Evolutionary conservation across 2,329 filamentous ascomycete species (phyloP), one percentile per base, ranked within the genome.

Genomic region (Aureobasidium mangrovei): DNA sequence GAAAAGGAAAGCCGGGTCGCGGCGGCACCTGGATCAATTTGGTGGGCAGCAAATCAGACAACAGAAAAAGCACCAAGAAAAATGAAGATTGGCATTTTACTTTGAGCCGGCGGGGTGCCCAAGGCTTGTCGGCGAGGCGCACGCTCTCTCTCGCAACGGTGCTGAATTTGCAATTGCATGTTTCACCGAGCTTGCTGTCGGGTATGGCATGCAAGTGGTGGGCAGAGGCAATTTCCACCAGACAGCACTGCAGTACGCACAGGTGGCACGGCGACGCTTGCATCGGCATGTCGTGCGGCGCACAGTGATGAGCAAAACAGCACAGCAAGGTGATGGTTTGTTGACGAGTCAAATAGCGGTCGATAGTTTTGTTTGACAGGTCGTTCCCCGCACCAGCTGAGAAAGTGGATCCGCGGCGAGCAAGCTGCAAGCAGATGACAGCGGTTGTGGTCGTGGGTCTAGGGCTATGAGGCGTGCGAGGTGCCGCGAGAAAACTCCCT

Each of bases 301-400:
- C 18, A 18, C 18, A 18, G 18, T 18, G 18, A 18, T 18, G 18
- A 18, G 18, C 18, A 18, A 18, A 18, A 18, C 18, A 18, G 18
- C 18, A 18, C 18, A 18, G 18, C 18, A 18, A 18, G 18, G 18
- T 18, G 18, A 18, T 18, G 18, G 18, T 18, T 18, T 18, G 18
- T 18, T 18, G 18, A 18, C 18, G 18, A 18, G 18, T 18, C 18
- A 18, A 18, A 18, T 18, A 18, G 18, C 18, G 18, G 18, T 18
- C 18, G 18, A 18, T 18, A 10, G 32, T 35, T 10, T 35, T 35
- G 32, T 10, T 35, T 35, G 32, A 35, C 10, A 10, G 32, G 32
- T 35, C 10, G 32, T 18, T 18, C 47, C 36, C 47, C 47, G 29
- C 47, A 27, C 26, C 46, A 51, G 47, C 47, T 51, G 47, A 49